Conservation (phyloP, 306 rosid genomes). For the Prunus mira region DNA sequence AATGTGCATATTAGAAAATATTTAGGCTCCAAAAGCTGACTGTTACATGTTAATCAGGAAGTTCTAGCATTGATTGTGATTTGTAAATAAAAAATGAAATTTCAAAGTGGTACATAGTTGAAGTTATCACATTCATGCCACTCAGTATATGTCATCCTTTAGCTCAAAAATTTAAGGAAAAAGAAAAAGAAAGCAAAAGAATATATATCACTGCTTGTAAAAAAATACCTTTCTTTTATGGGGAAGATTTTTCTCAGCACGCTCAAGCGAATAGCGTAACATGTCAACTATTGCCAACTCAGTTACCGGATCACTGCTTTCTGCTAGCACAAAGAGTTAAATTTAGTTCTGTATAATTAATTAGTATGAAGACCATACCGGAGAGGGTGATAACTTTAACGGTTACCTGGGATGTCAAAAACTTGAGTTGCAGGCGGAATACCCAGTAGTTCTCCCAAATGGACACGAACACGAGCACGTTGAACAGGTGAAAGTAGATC, state of each 20-base stretch:
- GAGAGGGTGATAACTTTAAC: constrained; percentile 9
- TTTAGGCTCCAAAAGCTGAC: too few species aligned
- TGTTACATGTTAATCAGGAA: too few species aligned
- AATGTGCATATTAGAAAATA: too few species aligned
- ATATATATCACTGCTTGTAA: background rate
- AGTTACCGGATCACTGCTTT: constrained; percentile 47
- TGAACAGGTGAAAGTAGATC: constrained; percentile 72
- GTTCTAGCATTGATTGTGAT: background rate
- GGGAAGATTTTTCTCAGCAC: constrained; percentile 70
- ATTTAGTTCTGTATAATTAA: background rate
- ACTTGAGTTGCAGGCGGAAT: constrained; percentile 73
- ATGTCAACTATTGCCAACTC: constrained; percentile 50
- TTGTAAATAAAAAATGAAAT: too few species aligned
- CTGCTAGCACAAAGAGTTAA: constrained; percentile 37
- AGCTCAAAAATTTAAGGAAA: too few species aligned
- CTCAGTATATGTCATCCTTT: background rate
- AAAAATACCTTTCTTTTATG: constrained; percentile 50
- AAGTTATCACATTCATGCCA: background rate
- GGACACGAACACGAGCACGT: constrained; percentile 50
- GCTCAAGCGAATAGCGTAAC: constrained; percentile 71
- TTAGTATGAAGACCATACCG: background rate
- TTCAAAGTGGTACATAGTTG: background rate
- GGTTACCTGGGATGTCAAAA: constrained; percentile 82
- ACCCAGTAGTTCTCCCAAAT: constrained; percentile 70
- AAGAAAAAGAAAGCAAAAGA: too few species aligned